A percentile compares a stretch with the other conserved stretches of the same genome.
These are phyloP conservation scores for Centella asiatica DNA, from an alignment of 129 eudicot species.

Conservation along the genomic window DNA sequence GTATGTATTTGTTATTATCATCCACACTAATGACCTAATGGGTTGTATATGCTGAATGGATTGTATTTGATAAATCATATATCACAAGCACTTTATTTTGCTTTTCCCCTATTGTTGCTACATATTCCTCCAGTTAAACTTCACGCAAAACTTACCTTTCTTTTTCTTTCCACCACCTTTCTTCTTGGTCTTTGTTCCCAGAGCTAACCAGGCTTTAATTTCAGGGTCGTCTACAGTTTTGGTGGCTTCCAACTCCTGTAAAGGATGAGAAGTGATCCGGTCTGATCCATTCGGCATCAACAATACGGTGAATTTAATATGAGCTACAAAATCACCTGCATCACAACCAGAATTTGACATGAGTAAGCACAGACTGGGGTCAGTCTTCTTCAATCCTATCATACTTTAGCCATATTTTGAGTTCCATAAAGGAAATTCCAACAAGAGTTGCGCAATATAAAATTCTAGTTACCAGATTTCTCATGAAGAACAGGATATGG, in stretches of 20 bases:
- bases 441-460: background rate
- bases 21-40: too few relatives aligned
- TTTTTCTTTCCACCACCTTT: conserved; percentile 98
- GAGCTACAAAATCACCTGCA: conserved; percentile 91
- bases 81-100: background rate
- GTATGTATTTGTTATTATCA: too few relatives aligned
- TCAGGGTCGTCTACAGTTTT: conserved; percentile 76
- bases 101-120: background rate
- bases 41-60: too few relatives aligned
- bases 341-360: background rate
- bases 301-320: conserved; percentile 78
- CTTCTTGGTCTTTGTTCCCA: conserved; percentile 76
- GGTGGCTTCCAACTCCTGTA: conserved; percentile 89
- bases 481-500: conserved; percentile 88
- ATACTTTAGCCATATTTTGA: background rate
- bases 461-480: conserved; percentile 49
- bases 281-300: conserved; percentile 98
- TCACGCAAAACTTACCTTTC: conserved; percentile 47
- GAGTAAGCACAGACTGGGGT: too few relatives aligned
- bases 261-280: conserved; percentile 67
- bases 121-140: background rate
- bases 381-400: too few relatives aligned
- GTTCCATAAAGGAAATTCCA: background rate
- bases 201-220: conserved; percentile 79
- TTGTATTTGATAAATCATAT: background rate